Evolutionary conservation across 345 rosid species (phyloP), one percentile per base, ranked within the genome.

Genomic region (Excoecaria agallocha): DNA sequence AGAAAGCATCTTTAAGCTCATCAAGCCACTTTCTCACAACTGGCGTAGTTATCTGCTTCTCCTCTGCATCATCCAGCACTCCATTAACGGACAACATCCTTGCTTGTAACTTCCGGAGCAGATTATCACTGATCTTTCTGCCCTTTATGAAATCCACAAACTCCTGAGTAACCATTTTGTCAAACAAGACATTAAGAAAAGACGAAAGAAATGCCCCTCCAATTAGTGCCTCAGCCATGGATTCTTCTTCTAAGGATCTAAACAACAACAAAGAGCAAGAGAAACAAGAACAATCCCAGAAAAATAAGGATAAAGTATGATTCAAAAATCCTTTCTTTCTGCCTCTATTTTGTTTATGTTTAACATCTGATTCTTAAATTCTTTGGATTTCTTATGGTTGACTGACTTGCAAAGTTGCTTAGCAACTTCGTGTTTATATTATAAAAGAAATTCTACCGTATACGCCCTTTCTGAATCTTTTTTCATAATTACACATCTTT

Each of bases 21-120:
- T 68, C 58, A 43, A 73, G 69, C 81, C 81, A 74, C 2, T 68
- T 43, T 55, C 20, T 20, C 19, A 73, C 69, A 17, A 22, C 25
- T 3, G 37, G 9, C 12, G 54, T 24, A 6, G 39, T 61, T 6
- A 68, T 51, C 66, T 69, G 71, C 74, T 67, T 78, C 65, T 78
- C 74, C 70, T 73, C 74, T 35, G 81, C 77, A 46, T 74, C 74
- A 39, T 68, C 74, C 8, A 78, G 64, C 7, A 78, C 61, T 39
- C 56, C 62, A 19, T 66, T 57, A 22, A 72, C 46, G 20, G 62
- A 11, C 8, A 41, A 54, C 54, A 65, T 48, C 5, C 13, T 52
- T 13, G 35, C 13, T 3, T 56, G 57, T 52, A 77, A 37, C 38
- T 45, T 77, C 48, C 56, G 35, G 25, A 56, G 46, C 0, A 52